Evolutionary conservation across 129 eudicot genomes (phyloP).

Genomic region (Saussurea involucrata): DNA sequence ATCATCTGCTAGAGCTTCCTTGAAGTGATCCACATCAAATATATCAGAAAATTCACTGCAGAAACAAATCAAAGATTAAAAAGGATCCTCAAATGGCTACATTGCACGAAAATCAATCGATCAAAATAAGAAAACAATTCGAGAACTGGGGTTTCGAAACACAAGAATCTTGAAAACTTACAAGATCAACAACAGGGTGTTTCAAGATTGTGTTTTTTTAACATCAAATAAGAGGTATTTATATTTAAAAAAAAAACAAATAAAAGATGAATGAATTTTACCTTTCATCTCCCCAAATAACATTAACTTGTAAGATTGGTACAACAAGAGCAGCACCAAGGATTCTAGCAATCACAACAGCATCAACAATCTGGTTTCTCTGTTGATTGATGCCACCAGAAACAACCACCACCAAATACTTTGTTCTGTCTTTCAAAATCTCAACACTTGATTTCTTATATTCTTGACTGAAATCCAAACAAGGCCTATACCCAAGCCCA

Average conservation of each 20-base stretch:
- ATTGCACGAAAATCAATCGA: background rate
- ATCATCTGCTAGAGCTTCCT: constrained; percentile 70
- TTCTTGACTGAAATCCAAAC: constrained; percentile 73
- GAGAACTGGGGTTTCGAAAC: background rate
- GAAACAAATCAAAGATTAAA: constrained; percentile 10
- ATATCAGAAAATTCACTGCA: constrained; percentile 96
- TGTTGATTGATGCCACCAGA: constrained; percentile 98
- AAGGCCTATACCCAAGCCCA: constrained; percentile 76
- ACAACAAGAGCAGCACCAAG: constrained; percentile 97
- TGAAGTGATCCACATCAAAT: constrained; percentile 94
- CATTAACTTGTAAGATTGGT: constrained; percentile 95
- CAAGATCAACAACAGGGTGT: background rate
- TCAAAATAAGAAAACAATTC: background rate
- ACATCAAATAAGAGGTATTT: background rate
- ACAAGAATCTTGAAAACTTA: background rate
- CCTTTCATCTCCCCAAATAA: constrained; percentile 99
- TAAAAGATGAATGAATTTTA: constrained; percentile 27
- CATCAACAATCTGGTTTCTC: constrained; percentile 96
- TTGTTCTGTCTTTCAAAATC: constrained; percentile 56
- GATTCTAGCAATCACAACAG: constrained; percentile 94
- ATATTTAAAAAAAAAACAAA: background rate
- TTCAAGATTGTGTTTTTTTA: constrained; percentile 11
- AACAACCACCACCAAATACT: constrained; percentile 88
- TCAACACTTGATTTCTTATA: constrained; percentile 43
- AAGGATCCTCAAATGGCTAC: background rate